These are phyloP conservation scores for Diplosphaera chodatii DNA, from an alignment of 139 green algal genomes.

Conservation along the genomic window DNA sequence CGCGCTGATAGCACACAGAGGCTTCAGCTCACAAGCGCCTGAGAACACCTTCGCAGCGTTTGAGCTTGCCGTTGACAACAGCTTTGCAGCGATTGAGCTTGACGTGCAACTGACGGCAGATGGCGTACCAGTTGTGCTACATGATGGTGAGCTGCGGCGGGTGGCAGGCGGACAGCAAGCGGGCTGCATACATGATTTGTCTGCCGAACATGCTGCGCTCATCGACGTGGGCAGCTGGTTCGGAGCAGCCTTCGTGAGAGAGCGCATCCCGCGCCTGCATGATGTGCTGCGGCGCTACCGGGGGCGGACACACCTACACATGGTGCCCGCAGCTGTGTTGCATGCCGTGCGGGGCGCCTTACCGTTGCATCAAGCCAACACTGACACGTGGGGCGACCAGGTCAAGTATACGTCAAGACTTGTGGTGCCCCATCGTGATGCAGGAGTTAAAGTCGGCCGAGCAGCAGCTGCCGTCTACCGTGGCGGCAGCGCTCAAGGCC, in stretches of 20 bases:
- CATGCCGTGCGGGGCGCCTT: constrained; percentile 46
- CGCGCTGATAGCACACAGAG: constrained; percentile 33
- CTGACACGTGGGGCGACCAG: too few species aligned
- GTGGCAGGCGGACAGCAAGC: background rate
- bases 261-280: constrained; percentile 20
- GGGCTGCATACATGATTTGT: background rate
- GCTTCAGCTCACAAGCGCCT: constrained; percentile 16
- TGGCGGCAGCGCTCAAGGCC: constrained; percentile 10
- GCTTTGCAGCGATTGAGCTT: constrained; percentile 38
- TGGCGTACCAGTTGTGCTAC: constrained; percentile 8
- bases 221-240: constrained; percentile 41
- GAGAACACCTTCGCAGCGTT: constrained; percentile 42
- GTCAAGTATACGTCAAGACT: too few species aligned
- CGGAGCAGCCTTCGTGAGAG: background rate
- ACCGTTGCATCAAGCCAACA: too few species aligned
- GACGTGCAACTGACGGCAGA: constrained; percentile 40
- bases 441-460: constrained; percentile 42
- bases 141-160: background rate
- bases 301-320: constrained; percentile 26
- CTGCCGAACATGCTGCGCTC: constrained; percentile 5
- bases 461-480: constrained; percentile 8
- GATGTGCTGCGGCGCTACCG: constrained; percentile 23
- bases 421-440: too few species aligned
- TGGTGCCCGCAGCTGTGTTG: too few species aligned
- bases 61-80: constrained; percentile 18